Evolutionary conservation across 2,329 filamentous ascomycete genomes (phyloP), one percentile per base, ranked within the genome.

Genomic region (Botrytis sinoallii): DNA sequence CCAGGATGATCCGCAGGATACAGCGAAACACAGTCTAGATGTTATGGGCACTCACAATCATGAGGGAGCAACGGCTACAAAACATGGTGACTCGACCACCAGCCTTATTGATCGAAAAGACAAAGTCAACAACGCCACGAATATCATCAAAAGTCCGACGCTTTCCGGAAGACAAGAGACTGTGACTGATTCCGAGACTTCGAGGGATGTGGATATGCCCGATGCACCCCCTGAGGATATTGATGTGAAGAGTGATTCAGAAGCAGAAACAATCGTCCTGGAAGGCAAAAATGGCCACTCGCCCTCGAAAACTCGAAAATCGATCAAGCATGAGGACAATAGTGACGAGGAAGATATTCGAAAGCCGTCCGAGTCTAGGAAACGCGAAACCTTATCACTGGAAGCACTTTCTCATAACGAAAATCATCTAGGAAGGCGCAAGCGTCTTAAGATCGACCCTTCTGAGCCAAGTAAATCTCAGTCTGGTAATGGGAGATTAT

Each of bases 261-360:
- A 93, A 79, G 90, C 91, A 67, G 91, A 93, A 83, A 93, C 91
- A 22, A 91, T 92, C 75, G 90, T 93, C 52, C 82, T 92, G 48
- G 86, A 89, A 18, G 89, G 88, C 42, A 91, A 91, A 79, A 88
- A 91, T 80, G 88, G 88, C 57, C 84, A 89, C 78, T 91, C 89
- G 38, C 89, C 89, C 0, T 88, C 88, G 74, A 91, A 91, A 81
- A 84, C 85, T 74, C 86, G 88, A 74, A 91, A 91, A 82, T 75
- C 77, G 65, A 86, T 88, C 78, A 91, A 90, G 80, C 88, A 91
- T 76, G 90, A 91, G 80, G 88, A 90, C 79, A 87, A 85, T 78
- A 88, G 86, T 77, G 89, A 90, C 73, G 85, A 86, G 73, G 88
- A 89, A 75, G 83, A 82, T 59, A 77, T 78, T 59, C 75, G 65